Base-by-base conservation (phyloP, 768 basidiomycete genomes). In the Tricholoma furcatifolium region DNA sequence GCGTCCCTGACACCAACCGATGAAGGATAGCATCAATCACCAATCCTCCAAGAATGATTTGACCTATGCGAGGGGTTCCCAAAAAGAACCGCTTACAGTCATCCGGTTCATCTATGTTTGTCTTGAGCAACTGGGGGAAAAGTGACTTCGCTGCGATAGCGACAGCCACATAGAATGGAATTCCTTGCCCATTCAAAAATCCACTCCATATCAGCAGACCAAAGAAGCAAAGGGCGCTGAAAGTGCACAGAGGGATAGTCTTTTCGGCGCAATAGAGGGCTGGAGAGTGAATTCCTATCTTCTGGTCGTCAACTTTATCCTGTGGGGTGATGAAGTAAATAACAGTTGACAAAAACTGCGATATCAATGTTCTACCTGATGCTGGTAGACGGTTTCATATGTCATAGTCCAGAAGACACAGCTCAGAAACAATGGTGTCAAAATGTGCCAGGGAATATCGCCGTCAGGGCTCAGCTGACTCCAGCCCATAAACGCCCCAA, bases 221-320 rank as follows among this genome's bases (percentile, higher is more conserved):
- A 47, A 84, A 57, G 64, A 84, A 82, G 0, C 65, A 60, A 0
- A 73, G 48, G 0, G 77, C 74, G 52, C 82, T 78, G 47, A 57
- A 56, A 18, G 73, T 61, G 43, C 83, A 75, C 56, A 83, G 70
- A 4, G 76, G 73, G 23, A 78, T 70, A 3, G 82, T 78, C 17
- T 66, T 64, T 14, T 70, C 61, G 3, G 74, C 78, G 58, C 81
- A 81, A 31, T 81, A 73, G 27, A 85, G 67, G 2, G 84, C 83
- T 44, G 78, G 81, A 14, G 83, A 84, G 63, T 80, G 75, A 47
- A 87, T 74, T 23, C 81, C 81, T 15, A 76, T 80, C 38, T 71
- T 67, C 32, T 76, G 59, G 62, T 85, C 84, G 66, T 85, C 84
- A 21, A 68, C 57, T 59, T 81, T 81, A 66, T 85, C 84, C 76